Evolutionary conservation across 345 rosid species (phyloP).

Genomic region (Murraya paniculata): DNA sequence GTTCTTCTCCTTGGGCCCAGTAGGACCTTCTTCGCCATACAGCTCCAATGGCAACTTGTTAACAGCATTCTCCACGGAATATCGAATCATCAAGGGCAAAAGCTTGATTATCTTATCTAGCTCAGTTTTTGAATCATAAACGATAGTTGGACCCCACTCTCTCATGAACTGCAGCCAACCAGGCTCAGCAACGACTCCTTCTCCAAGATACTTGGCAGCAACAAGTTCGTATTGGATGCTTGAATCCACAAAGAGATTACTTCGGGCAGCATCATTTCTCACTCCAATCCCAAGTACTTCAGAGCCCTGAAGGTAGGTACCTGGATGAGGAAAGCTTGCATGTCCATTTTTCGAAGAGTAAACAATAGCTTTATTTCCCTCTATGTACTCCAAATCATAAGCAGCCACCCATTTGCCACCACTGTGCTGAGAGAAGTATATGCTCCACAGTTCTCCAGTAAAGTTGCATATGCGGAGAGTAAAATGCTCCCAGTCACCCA

Average conservation of each 20-base stretch:
- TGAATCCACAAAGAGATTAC: slow-evolving; percentile 51
- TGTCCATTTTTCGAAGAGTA: slow-evolving; percentile 76
- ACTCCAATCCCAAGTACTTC: slow-evolving; percentile 62
- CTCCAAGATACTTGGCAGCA: slow-evolving; percentile 70
- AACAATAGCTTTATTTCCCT: slow-evolving; percentile 59
- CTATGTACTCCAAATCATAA: slow-evolving; percentile 57
- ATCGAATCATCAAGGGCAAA: slow-evolving; percentile 44
- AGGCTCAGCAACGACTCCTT: slow-evolving; percentile 51
- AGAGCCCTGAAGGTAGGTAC: slow-evolving; percentile 70
- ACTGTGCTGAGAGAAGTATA: slow-evolving; percentile 91
- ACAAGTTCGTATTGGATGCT: slow-evolving; percentile 62
- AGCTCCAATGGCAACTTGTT: slow-evolving; percentile 61
- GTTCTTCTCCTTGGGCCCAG: slow-evolving; percentile 94
- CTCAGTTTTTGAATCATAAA: slow-evolving; percentile 58
- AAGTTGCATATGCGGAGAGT: slow-evolving; percentile 86
- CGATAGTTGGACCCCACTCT: slow-evolving; percentile 74
- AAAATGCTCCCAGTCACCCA: slow-evolving; percentile 95
- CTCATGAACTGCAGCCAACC: slow-evolving; percentile 84
- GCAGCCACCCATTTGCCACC: slow-evolving; percentile 83
- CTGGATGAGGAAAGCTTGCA: slow-evolving; percentile 72
- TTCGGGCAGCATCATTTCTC: slow-evolving; percentile 61
- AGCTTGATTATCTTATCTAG: slow-evolving; percentile 44
- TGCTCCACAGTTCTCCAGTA: slow-evolving; percentile 64
- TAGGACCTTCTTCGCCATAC: slow-evolving; percentile 78
- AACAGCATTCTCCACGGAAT: slow-evolving; percentile 31